Conservation (phyloP, 352 stramenopile species). For the Phytophthora colocasiae region DNA sequence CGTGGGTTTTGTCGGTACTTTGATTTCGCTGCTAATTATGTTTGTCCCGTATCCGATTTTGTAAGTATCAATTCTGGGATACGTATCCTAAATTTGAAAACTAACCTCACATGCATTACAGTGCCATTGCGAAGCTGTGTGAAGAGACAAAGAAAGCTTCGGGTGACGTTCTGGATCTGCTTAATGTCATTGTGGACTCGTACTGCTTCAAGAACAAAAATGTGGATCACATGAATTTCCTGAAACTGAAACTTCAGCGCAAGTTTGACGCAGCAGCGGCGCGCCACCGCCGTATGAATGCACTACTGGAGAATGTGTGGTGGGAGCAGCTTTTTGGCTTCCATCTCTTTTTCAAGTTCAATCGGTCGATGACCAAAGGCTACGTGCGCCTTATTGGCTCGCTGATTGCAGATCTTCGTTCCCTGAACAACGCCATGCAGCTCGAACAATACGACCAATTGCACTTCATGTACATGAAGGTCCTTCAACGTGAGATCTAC, state of each 20-base stretch:
- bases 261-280: constrained; percentile 69
- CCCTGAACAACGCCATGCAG: constrained; percentile 82
- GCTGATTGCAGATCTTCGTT: constrained; percentile 68
- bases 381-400: constrained; percentile 73
- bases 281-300: constrained; percentile 66
- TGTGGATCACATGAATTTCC: constrained; percentile 83
- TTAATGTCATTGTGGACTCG: constrained; percentile 85
- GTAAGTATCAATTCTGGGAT: constrained; percentile 39
- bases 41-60: constrained; percentile 84
- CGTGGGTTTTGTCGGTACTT: constrained; percentile 72
- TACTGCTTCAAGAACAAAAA: constrained; percentile 92
- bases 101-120: constrained; percentile 9
- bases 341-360: constrained; percentile 72
- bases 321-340: constrained; percentile 85
- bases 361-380: constrained; percentile 70
- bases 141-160: constrained; percentile 55
- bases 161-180: constrained; percentile 70
- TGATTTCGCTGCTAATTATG: constrained; percentile 78
- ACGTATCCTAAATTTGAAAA: no score
- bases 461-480: constrained; percentile 81
- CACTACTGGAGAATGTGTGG: constrained; percentile 75
- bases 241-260: constrained; percentile 72
- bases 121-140: constrained; percentile 63
- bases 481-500: constrained; percentile 84
- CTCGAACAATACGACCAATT: constrained; percentile 78